Evolutionary conservation across 2,329 filamentous ascomycete species (phyloP).

Genomic region (Triangularia setosa): DNA sequence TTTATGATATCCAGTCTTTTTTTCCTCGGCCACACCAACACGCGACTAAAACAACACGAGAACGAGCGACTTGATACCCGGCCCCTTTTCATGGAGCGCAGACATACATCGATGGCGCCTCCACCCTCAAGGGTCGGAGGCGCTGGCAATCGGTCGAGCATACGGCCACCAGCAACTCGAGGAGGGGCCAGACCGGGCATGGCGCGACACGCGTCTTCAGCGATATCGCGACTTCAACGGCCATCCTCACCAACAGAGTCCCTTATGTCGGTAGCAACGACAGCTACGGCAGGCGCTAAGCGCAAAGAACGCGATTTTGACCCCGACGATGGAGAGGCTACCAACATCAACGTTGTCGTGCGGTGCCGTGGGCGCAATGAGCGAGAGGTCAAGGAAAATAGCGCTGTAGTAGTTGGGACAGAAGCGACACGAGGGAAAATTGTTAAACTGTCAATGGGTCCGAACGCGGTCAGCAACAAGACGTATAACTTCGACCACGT

Average conservation of each 20-base stretch:
- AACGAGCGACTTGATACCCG: constrained; percentile 16
- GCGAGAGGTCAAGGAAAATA: constrained; percentile 90
- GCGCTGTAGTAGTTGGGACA: constrained; percentile 82
- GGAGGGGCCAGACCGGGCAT: constrained; percentile 23
- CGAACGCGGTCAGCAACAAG: constrained; percentile 90
- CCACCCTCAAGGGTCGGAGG: constrained; percentile 16
- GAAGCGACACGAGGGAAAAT: constrained; percentile 82
- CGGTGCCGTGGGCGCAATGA: constrained; percentile 90
- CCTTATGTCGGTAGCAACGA: constrained; percentile 55
- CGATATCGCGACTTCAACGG: constrained; percentile 32
- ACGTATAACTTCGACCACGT: constrained; percentile 96
- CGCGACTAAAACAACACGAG: constrained; percentile 10
- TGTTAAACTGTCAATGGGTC: constrained; percentile 86
- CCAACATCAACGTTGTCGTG: constrained; percentile 97
- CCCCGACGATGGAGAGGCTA: constrained; percentile 65
- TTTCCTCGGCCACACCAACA: not conserved
- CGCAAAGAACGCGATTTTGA: constrained; percentile 86
- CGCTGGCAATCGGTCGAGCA: constrained; percentile 28
- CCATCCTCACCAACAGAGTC: constrained; percentile 67
- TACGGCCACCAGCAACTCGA: constrained; percentile 24
- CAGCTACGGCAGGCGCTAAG: constrained; percentile 61
- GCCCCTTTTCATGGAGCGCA: constrained; percentile 31
- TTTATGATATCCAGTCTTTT: not conserved
- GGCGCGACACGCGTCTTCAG: constrained; percentile 20
- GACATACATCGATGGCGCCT: constrained; percentile 27